These are phyloP conservation scores for Coccomyxa sp. DNA, from an alignment of 139 green algal species.

Conservation along the genomic window DNA sequence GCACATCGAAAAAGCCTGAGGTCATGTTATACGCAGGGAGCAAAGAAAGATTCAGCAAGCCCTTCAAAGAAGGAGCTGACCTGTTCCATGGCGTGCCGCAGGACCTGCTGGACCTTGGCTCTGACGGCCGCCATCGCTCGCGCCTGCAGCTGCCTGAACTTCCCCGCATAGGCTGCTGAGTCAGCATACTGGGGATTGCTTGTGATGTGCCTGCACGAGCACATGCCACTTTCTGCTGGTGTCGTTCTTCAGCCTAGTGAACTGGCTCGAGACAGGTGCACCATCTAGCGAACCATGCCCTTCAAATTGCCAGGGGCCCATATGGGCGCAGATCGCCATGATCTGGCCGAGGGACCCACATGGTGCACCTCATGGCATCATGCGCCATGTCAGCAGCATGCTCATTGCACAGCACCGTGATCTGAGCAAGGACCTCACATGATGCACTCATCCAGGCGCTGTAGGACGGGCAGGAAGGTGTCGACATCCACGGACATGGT, in stretches of 20 bases:
- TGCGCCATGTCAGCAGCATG: background rate
- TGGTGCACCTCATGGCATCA: conserved; percentile 1
- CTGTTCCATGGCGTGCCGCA: conserved; percentile 49
- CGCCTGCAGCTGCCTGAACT: conserved; percentile 87
- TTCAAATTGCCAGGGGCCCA: too few relatives aligned
- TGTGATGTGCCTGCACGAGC: conserved; percentile 43
- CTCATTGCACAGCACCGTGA: background rate
- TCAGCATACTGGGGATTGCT: conserved; percentile 90
- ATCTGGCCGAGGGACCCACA: too few relatives aligned
- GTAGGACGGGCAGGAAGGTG: conserved; percentile 76
- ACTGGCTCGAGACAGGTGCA: too few relatives aligned
- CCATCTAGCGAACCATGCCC: too few relatives aligned
- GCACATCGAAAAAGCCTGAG: too few relatives aligned
- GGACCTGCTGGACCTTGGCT: conserved; percentile 59
- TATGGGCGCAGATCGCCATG: too few relatives aligned
- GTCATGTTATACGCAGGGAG: too few relatives aligned
- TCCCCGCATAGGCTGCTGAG: conserved; percentile 68
- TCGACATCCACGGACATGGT: conserved; percentile 46
- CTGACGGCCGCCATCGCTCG: conserved; percentile 68
- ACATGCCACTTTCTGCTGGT: too few relatives aligned
- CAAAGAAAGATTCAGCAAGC: too few relatives aligned
- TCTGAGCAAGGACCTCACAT: too few relatives aligned
- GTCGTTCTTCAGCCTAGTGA: too few relatives aligned
- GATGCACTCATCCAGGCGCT: conserved; percentile 89
- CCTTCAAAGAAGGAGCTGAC: background rate